Conservation (phyloP, 495 filamentous ascomycete genomes). For the Penicillium cataractarum region DNA sequence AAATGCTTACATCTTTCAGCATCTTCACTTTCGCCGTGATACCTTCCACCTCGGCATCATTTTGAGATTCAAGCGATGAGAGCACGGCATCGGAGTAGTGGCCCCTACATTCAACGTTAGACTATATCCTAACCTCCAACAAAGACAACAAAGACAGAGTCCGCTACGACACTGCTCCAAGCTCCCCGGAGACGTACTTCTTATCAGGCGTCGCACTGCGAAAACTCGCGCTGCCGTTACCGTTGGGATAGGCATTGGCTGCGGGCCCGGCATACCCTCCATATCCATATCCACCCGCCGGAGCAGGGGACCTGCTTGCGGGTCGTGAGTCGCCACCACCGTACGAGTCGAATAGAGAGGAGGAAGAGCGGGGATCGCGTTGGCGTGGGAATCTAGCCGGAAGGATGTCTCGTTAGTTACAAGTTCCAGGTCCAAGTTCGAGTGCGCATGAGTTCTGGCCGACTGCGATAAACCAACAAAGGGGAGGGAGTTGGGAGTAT, state of each 20-base stretch:
- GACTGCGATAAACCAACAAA: background rate
- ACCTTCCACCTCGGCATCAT: conserved; percentile 87
- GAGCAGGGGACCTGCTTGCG: conserved; percentile 55
- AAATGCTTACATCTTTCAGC: conserved; percentile 82
- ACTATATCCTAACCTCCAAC: background rate
- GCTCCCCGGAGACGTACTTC: conserved; percentile 52
- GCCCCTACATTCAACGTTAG: conserved; percentile 56
- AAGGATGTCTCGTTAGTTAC: background rate
- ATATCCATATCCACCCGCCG: conserved; percentile 53
- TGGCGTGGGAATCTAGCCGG: conserved; percentile 63
- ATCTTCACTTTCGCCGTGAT: conserved; percentile 88
- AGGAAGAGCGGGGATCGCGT: conserved; percentile 80
- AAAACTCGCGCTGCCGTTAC: conserved; percentile 41
- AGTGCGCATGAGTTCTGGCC: background rate
- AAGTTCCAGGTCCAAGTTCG: background rate
- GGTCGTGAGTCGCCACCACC: conserved; percentile 62
- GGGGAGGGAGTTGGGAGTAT: conserved; percentile 20
- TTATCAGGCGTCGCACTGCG: conserved; percentile 81
- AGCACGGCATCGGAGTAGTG: conserved; percentile 94
- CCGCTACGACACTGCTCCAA: background rate
- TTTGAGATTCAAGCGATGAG: conserved; percentile 92
- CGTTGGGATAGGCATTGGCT: conserved; percentile 42
- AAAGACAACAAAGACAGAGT: background rate
- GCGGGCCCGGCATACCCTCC: conserved; percentile 64
- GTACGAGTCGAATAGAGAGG: conserved; percentile 86